phyloP scores from a whole-genome alignment of 768 basidiomycete genomes.

The Lyophyllum decastes region DNA sequence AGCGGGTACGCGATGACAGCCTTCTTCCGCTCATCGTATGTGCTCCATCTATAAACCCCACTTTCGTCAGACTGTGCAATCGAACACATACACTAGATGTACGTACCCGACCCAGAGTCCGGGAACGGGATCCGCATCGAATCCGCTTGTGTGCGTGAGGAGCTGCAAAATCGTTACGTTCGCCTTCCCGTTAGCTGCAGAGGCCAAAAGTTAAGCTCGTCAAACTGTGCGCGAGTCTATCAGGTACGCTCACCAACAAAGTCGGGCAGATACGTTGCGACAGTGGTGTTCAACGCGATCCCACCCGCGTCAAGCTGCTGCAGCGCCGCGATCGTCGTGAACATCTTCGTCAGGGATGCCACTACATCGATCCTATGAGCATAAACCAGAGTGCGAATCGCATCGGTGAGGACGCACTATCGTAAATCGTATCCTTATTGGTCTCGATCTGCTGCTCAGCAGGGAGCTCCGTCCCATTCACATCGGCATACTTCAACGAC shows the following conservation, averaged over 20 bases:
- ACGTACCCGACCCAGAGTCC: slow-evolving; percentile 24
- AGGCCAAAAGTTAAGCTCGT: not conserved
- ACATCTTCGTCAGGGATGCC: slow-evolving; percentile 32
- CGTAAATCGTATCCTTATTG: slow-evolving; percentile 25
- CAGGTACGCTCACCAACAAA: slow-evolving; percentile 18
- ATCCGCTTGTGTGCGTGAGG: slow-evolving; percentile 29
- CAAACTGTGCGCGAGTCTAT: not conserved
- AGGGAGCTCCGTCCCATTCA: slow-evolving; percentile 23
- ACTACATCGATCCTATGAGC: too few relatives aligned
- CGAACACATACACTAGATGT: not conserved
- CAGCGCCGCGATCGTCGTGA: slow-evolving; percentile 25
- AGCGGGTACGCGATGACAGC: slow-evolving; percentile 23
- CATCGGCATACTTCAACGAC: slow-evolving; percentile 20
- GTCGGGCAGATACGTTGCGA: slow-evolving; percentile 24
- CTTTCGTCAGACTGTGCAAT: not conserved
- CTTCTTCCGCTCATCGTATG: slow-evolving; percentile 21
- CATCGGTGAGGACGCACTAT: too few relatives aligned
- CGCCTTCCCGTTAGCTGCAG: slow-evolving; percentile 23
- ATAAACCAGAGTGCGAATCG: too few relatives aligned
- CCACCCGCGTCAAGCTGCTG: slow-evolving; percentile 26
- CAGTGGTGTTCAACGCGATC: slow-evolving; percentile 20
- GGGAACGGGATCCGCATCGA: slow-evolving; percentile 27
- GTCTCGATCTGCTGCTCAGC: slow-evolving; percentile 14
- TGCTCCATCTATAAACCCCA: slow-evolving; percentile 18
- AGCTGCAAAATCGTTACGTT: slow-evolving; percentile 28